Evolutionary conservation across 805 yeast species (phyloP).

Genomic region (Suhomyces pyralidae): DNA sequence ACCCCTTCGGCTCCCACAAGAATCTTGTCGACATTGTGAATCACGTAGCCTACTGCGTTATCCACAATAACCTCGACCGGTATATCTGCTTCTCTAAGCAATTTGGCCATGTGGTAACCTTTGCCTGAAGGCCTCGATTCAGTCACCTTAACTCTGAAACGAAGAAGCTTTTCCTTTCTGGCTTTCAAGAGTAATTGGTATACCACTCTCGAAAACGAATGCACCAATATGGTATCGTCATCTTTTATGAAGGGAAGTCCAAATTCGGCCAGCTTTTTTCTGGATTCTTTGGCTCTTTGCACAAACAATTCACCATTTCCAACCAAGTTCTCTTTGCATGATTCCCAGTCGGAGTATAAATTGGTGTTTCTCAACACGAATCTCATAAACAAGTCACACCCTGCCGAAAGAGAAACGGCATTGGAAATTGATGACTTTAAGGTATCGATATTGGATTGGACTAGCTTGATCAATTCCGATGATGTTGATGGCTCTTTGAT

Average conservation of each 20-base stretch:
- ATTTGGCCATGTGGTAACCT: conserved; percentile 68
- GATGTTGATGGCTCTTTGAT: conserved; percentile 89
- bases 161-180: conserved; percentile 61
- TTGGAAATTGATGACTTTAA: conserved; percentile 80
- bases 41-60: conserved; percentile 88
- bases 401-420: conserved; percentile 92
- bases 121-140: conserved; percentile 86
- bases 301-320: conserved; percentile 92
- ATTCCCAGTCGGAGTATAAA: conserved; percentile 90
- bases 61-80: conserved; percentile 90
- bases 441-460: conserved; percentile 71
- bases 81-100: conserved; percentile 66
- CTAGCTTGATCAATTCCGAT: conserved; percentile 81
- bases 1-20: conserved; percentile 99
- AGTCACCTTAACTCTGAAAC: conserved; percentile 89
- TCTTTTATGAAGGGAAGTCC: conserved; percentile 90
- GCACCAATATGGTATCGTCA: conserved; percentile 87
- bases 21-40: conserved; percentile 88
- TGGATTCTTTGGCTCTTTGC: conserved; percentile 84
- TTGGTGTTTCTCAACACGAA: conserved; percentile 88
- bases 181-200: conserved; percentile 73
- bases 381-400: conserved; percentile 94
- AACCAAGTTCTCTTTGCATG: conserved; percentile 81
- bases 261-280: conserved; percentile 80
- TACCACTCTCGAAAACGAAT: conserved; percentile 90